Evolutionary conservation across 2,329 filamentous ascomycete genomes (phyloP).

Genomic region (Ceratocystis diversiconidia): DNA sequence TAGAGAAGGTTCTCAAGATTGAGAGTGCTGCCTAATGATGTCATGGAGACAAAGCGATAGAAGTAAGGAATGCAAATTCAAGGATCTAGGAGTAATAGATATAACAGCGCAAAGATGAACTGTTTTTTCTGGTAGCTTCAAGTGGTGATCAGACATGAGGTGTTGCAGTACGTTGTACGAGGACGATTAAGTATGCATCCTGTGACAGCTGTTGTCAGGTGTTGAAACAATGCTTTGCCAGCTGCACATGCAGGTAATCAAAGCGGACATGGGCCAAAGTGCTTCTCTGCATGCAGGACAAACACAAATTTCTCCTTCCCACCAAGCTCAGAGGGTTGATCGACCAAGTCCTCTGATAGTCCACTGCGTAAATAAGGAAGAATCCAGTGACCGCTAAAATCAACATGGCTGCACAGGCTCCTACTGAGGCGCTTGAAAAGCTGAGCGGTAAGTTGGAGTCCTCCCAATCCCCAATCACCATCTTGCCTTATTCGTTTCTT

Average conservation of each 20-base stretch:
- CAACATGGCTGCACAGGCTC: conserved; percentile 22
- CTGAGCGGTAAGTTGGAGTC: conserved; percentile 20
- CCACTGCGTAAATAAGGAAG: not conserved
- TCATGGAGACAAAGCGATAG: not conserved
- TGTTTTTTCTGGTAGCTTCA: not conserved
- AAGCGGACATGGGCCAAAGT: conserved; percentile 6
- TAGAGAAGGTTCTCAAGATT: conserved; percentile 30
- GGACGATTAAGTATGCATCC: not conserved
- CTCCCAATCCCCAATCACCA: not conserved
- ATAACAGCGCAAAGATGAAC: too few relatives aligned
- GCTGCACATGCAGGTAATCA: not conserved
- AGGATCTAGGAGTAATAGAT: too few relatives aligned
- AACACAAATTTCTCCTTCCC: not conserved
- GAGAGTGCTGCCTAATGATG: not conserved
- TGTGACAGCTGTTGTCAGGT: not conserved
- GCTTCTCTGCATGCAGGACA: not conserved
- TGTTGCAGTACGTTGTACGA: not conserved
- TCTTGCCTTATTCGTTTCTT: not conserved
- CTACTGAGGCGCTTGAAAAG: conserved; percentile 23
- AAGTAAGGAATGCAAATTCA: not conserved
- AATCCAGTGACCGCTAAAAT: not conserved
- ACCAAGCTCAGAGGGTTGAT: conserved; percentile 1
- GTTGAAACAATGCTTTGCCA: not conserved
- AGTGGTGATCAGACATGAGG: not conserved
- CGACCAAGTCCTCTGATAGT: not conserved